Base-by-base conservation (phyloP, 2,329 filamentous ascomycete species). In the Ceratocystis harringtonii region DNA sequence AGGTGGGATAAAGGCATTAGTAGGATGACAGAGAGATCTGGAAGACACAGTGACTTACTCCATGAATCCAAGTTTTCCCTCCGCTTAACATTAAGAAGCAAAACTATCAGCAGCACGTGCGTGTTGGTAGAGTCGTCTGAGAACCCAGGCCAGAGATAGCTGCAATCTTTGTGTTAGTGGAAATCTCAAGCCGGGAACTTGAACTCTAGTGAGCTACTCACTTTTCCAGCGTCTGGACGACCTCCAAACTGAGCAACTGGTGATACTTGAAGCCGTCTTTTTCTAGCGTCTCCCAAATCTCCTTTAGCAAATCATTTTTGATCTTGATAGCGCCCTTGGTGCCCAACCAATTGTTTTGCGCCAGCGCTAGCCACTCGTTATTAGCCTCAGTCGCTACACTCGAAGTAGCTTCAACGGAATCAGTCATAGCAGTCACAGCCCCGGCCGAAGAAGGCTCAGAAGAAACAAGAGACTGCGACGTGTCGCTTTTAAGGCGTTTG, bases 81-180 rank as follows among this genome's bases (percentile, higher is more conserved):
- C 72, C 87, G 84, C 78, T 96, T 97, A 67, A 92, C 86, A 74
- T 92, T 95, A 69, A 89, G 83, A 71, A 99, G 86, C 68, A 96
- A 76, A 17, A 88, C 88, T 71, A 97, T 85, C 68, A 99, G 80
- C 43, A 97, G 79, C 64, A 96, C 87, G 74, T 99, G 92, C 72
- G 91, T 87, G 74, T 99, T 95, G 41, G 92, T 95, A 3, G 90
- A 85, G 71, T 94, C 86, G 69, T 95, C 89, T 12, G 83, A 85
- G 74, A 95, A 99, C 63, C 88, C 90, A 58, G 94, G 94, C 94
- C 94, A 99, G 32, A 99, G 81, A 73, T 95, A 97, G 72, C 90
- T 89, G 68, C 68, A n/a, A n/a, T 32, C 32, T n/a, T 41, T 15
- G 8, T 32, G 63, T 67, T 67, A 32, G 48, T 22, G 41, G 68